phyloP scores from a whole-genome alignment of 345 rosid species.

The Noccaea caerulescens region DNA sequence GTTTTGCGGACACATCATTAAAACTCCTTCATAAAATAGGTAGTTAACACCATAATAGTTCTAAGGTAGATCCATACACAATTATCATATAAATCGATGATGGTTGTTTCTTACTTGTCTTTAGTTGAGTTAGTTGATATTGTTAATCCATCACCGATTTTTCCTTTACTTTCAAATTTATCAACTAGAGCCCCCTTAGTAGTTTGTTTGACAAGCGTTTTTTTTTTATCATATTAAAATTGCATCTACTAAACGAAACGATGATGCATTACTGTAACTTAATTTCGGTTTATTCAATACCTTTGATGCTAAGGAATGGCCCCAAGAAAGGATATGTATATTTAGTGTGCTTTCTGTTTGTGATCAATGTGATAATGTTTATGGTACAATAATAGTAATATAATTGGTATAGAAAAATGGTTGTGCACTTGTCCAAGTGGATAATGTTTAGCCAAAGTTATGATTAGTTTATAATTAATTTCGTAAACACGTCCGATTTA shows the following conservation, averaged over 20 bases:
- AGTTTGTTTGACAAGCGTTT: not conserved
- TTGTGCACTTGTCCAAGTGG: conserved; percentile 17
- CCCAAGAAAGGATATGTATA: not conserved
- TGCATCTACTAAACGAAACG: not conserved
- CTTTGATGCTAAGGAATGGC: conserved; percentile 39
- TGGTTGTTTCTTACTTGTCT: not conserved
- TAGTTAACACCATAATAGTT: not conserved
- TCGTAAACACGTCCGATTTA: not conserved
- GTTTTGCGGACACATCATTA: conserved; percentile 8
- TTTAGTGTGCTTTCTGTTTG: not conserved
- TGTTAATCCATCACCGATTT: not conserved
- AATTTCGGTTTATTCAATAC: not conserved
- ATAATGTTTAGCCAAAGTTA: conserved; percentile 18
- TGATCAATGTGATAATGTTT: conserved; percentile 4
- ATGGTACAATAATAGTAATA: conserved; percentile 2
- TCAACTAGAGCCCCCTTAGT: not conserved
- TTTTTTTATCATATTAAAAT: not conserved
- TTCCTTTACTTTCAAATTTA: not conserved
- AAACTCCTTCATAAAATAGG: not conserved
- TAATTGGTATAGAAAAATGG: not conserved
- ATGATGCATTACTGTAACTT: conserved; percentile 4
- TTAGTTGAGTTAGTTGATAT: not conserved
- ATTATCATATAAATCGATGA: not conserved
- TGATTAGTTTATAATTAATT: conserved; percentile 24
- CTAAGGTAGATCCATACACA: not conserved